Base-by-base conservation (phyloP, 2,329 filamentous ascomycete species). In the Aspergillus japonicus region DNA sequence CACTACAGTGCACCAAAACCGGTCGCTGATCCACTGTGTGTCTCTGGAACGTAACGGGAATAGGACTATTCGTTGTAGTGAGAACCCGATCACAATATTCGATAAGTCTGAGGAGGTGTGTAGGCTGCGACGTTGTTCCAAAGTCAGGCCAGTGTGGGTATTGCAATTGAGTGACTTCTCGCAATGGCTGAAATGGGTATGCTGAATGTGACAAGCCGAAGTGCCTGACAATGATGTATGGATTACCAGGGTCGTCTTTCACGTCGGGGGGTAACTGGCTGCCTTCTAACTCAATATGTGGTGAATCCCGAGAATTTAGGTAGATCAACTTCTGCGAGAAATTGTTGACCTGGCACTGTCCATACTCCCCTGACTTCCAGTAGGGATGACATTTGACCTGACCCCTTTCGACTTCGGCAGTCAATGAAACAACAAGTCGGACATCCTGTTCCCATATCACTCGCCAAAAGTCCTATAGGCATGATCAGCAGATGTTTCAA, bases 101-200 rank as follows among this genome's bases (percentile, higher is more conserved):
- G n/a, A 98, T 90, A 16, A 99, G 79, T 2, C 89, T 90, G 16
- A 99, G 82, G 2, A 99, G 83, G 69, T 98, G 92, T 5, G 87
- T 86, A 1, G 95, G 92, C 69, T 96, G 90, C 0, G 95, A 92
- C 0, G 94, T 94, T 0, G 92, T 89, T 21, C 95, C 95, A 75
- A 98, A 97, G 71, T 99, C 95, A 0, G 95, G 95, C 95, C 95
- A 99, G n/a, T 89, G 88, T 0, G 92, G 87, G 73, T 97, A 98
- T 72, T 98, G 93, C 14, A 99, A 80, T 68, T 99, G 95, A 0
- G 93, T 97, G 62, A 99, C 89, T 75, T 98, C 93, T 24, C 94
- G 89, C 66, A 96, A 89, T 0, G 92, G 90, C 21, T 87, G 86
- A 70, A 96, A 97, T 0, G 94, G 93, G 59, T 90, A 85, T 1